Evolutionary conservation across 106 monocot genomes (phyloP).

Genomic region (Phalaenopsis equestris): DNA sequence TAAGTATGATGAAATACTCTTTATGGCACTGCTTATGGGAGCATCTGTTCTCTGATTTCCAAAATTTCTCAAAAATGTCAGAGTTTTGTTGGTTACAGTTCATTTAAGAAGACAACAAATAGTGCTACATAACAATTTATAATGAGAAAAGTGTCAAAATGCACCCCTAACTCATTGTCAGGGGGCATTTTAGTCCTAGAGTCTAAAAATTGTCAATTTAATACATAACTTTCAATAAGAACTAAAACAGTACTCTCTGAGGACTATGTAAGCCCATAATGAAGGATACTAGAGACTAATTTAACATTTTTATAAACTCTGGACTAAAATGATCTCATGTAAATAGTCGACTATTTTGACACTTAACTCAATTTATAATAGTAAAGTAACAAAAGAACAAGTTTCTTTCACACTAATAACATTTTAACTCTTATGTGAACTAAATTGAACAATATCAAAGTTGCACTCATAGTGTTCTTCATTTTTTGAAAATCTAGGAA

Average conservation of each 20-base stretch:
- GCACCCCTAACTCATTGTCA: too few species aligned
- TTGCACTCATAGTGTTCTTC: neutral
- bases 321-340: too few species aligned
- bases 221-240: too few species aligned
- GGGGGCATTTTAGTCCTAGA: too few species aligned
- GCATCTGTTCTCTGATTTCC: slow-evolving; percentile 49
- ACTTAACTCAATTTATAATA: too few species aligned
- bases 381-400: neutral
- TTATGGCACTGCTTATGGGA: slow-evolving; percentile 57
- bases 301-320: too few species aligned
- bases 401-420: neutral
- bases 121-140: slow-evolving; percentile 1
- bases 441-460: neutral
- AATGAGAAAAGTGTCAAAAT: neutral
- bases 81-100: neutral
- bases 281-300: too few species aligned
- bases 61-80: neutral
- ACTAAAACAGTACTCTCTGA: too few species aligned
- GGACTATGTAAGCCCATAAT: too few species aligned
- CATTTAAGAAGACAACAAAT: neutral
- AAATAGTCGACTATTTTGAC: too few species aligned
- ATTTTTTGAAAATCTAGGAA: neutral
- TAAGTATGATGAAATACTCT: slow-evolving; percentile 82
- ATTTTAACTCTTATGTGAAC: neutral
- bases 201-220: too few species aligned